phyloP scores from a whole-genome alignment of 2,329 filamentous ascomycete species.

The Nemania serpens region DNA sequence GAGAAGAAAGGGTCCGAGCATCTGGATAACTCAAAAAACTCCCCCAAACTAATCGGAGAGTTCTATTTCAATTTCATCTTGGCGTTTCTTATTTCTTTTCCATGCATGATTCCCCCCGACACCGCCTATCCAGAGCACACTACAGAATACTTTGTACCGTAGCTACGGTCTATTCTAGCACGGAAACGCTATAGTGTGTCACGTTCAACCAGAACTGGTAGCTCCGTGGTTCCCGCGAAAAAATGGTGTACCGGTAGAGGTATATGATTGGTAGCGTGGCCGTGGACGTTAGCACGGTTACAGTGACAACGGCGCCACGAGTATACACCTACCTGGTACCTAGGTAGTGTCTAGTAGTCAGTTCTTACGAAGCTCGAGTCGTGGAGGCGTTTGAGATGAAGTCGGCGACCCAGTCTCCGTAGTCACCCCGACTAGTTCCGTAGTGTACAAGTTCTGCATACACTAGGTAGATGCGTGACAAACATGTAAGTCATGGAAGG shows the following conservation, averaged over 20 bases:
- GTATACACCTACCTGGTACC: background rate
- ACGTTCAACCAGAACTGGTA: constrained; percentile 11
- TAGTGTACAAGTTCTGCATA: background rate
- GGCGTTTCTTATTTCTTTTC: background rate
- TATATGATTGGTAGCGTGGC: too few species aligned
- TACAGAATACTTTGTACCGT: too few species aligned
- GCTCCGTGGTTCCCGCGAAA: background rate
- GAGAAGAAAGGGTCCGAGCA: background rate
- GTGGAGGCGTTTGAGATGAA: constrained; percentile 5
- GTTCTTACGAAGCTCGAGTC: background rate
- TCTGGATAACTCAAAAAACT: too few species aligned
- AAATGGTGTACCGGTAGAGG: too few species aligned
- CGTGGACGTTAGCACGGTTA: background rate
- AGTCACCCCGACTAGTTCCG: background rate
- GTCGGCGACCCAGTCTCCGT: constrained; percentile 19
- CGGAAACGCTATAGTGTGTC: too few species aligned
- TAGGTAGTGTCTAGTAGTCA: background rate
- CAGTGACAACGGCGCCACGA: background rate
- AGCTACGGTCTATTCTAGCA: too few species aligned
- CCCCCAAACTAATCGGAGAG: background rate
- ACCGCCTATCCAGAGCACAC: background rate
- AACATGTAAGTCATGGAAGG: background rate
- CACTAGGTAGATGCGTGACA: constrained; percentile 4
- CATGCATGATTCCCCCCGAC: constrained; percentile 7
- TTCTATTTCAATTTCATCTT: background rate